Evolutionary conservation across 2,329 filamentous ascomycete genomes (phyloP).

Genomic region (Emmonsiellopsis sp.): DNA sequence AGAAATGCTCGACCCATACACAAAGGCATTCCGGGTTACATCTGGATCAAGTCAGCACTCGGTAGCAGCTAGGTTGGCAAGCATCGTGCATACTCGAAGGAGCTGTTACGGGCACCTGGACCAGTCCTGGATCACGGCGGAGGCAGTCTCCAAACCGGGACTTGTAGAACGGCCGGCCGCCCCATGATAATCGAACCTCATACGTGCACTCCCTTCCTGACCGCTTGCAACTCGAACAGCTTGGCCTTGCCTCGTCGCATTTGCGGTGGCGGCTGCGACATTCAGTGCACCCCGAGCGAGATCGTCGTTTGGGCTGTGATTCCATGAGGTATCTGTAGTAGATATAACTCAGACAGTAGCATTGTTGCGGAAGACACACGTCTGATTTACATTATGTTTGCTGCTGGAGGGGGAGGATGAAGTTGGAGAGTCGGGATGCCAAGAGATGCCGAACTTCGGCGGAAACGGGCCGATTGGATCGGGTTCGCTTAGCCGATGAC

Average conservation of each 20-base stretch:
- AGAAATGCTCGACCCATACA: constrained; percentile 1
- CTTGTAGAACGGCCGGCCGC: constrained; percentile 12
- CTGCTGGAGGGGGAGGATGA: too few species aligned
- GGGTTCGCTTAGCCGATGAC: too few species aligned
- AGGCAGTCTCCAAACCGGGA: constrained; percentile 15
- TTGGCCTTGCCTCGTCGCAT: constrained; percentile 12
- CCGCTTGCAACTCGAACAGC: constrained; percentile 9
- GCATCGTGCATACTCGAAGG: constrained; percentile 4
- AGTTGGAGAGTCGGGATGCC: too few species aligned
- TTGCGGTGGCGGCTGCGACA: constrained; percentile 14
- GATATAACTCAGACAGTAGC: not conserved
- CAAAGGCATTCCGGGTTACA: not conserved
- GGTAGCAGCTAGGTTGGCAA: not conserved
- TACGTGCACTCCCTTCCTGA: constrained; percentile 9
- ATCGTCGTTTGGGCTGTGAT: constrained; percentile 7
- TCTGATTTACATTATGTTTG: too few species aligned
- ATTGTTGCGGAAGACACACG: not conserved
- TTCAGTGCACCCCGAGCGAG: constrained; percentile 13
- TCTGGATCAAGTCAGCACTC: not conserved
- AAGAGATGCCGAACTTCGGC: too few species aligned
- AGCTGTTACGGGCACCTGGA: constrained; percentile 6
- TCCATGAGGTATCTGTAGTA: not conserved
- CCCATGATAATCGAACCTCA: constrained; percentile 11
- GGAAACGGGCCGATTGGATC: too few species aligned
- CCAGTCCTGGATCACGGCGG: constrained; percentile 8